Conservation (phyloP, 148 eudicot species). For the Linanthus parryae region DNA sequence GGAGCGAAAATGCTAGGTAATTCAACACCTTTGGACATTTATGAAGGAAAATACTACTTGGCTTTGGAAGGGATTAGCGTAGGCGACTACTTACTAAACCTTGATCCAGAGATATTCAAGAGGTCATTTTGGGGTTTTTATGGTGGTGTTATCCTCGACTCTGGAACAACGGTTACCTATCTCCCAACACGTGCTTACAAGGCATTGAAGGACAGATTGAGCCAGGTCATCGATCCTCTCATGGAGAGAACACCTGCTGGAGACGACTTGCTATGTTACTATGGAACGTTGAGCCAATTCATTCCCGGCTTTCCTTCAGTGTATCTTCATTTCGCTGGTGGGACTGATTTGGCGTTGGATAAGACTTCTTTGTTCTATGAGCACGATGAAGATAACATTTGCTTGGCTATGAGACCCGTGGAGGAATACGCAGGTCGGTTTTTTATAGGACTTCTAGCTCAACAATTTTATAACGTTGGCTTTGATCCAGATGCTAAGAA, state of each 20-base stretch:
- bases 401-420: slow-evolving; percentile 9
- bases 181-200: slow-evolving; percentile 10
- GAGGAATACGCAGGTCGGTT: no score
- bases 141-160: slow-evolving; percentile 17
- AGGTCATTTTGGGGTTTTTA: neutral
- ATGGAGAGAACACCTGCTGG: neutral
- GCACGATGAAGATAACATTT: neutral
- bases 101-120: slow-evolving; percentile 8
- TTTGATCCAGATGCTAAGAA: slow-evolving; percentile 14
- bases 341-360: slow-evolving; percentile 17
- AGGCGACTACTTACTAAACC: slow-evolving; percentile 12
- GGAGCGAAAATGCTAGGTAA: slow-evolving; percentile 19
- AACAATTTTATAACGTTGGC: slow-evolving; percentile 25
- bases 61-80: slow-evolving; percentile 20
- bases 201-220: slow-evolving; percentile 14
- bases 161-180: slow-evolving; percentile 7
- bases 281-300: slow-evolving; percentile 10
- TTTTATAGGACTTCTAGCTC: slow-evolving; percentile 23
- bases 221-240: neutral
- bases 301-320: slow-evolving; percentile 23
- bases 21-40: slow-evolving; percentile 17
- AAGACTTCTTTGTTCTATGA: slow-evolving; percentile 2
- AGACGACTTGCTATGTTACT: slow-evolving; percentile 11
- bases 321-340: slow-evolving; percentile 21
- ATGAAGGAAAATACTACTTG: neutral